phyloP scores from a whole-genome alignment of 2,329 filamentous ascomycete genomes.

The Botrytis elliptica region DNA sequence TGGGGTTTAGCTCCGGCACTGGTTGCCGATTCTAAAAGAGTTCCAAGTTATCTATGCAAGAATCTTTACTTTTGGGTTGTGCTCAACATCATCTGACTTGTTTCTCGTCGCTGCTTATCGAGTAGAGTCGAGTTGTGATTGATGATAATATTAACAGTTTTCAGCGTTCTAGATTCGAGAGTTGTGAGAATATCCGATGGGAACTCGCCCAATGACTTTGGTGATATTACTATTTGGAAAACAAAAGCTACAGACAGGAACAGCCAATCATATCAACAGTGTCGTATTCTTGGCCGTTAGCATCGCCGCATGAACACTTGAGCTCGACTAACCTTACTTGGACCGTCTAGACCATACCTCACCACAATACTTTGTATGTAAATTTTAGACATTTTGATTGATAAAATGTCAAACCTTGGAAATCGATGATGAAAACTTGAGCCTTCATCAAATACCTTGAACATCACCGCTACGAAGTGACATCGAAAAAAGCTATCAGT shows the following conservation, averaged over 20 bases:
- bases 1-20: conserved; percentile 6
- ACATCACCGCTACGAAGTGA: neutral
- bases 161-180: neutral
- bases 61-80: neutral
- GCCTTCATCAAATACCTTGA: neutral
- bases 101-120: neutral
- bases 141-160: neutral
- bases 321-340: too few relatives aligned
- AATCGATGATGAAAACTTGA: neutral
- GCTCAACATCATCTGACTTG: neutral
- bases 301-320: neutral
- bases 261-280: neutral
- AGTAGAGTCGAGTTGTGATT: neutral
- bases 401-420: neutral
- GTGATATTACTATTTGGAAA: neutral
- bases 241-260: neutral
- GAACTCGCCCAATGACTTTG: neutral
- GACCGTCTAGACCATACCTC: neutral
- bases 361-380: neutral
- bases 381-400: neutral
- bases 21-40: neutral
- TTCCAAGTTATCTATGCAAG: neutral
- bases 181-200: neutral
- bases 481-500: neutral
- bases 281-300: neutral